Evolutionary conservation across 768 basidiomycete genomes (phyloP), one percentile per base, ranked within the genome.

Genomic region (Psilocybe tampanensis): DNA sequence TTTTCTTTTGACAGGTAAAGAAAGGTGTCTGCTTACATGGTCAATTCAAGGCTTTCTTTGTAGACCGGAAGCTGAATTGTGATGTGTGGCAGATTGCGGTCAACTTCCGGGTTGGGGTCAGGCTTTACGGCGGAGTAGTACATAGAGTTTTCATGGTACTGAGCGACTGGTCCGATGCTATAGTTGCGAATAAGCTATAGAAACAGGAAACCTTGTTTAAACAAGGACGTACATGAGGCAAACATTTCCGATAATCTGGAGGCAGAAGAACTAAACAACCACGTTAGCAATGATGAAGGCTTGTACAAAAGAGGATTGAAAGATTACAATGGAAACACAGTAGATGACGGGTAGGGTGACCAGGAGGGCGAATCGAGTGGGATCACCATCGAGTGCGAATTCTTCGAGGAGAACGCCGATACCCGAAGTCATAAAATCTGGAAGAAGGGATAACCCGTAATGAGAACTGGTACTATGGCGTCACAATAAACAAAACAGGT

Each of bases 61-160:
- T 94, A 95, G 23, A 94, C 92, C 0, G 93, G 92, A 73, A 93
- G 80, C 67, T 94, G 85, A 55, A 95, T 85, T 2, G 89, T 88
- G 50, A 92, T 81, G 65, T 91, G 90, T 2, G 90, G 91, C 7
- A 92, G 78, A 65, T 81, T 83, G 17, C 79, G 75, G 69, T 89
- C 88, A 45, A 90, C 78, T 42, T 82, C 84, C 41, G 85, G 84
- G 67, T 89, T 88, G 0, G 86, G 76, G 4, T 79, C 80, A 0
- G 90, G 88, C 49, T 80, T 82, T 56, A 81, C 70, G 26, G 90
- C 90, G 7, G 89, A 92, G 69, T 90, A 94, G 70, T 85, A 94
- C 60, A 81, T 83, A 0, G 91, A 93, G 67, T 94, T 94, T 61
- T 93, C 86, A 64, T 90, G 86, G 63, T 86, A 91, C 62, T 94